Evolutionary conservation across 1,284 basidiomycete genomes (phyloP), one percentile per base, ranked within the genome.

Genomic region (Cryptococcus sp.): DNA sequence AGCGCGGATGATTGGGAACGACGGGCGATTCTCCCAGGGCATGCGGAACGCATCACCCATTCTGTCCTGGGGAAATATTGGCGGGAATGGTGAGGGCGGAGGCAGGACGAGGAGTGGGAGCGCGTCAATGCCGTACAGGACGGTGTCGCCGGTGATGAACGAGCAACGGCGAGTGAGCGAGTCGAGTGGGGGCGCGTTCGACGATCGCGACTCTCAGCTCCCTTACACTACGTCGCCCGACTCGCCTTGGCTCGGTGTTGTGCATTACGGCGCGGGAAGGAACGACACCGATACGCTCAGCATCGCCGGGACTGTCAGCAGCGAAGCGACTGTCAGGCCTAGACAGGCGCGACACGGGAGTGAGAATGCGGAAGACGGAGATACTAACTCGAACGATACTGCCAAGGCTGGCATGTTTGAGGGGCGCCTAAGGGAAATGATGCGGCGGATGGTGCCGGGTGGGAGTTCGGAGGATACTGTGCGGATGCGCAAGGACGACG

Each of bases 351-450:
- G 28, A 4, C 28, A 33, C 28, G 28, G 28, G 18, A 24, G 45
- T 16, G 16, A 9, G 24, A 21, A 21, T 28, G 49, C 56, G 2
- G 56, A 59, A 35, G 64, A 67, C 13, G 58, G 57, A 18, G 65
- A 67, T 28, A 68, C 69, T 33, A 63, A 71, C 37, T 71, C 71
- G 40, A 67, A 62, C 1, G 66, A 69, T 46, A 73, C 72, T 3
- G 70, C 69, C 9, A 52, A 64, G 24, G 68, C 68, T n/a, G 63
- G 68, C 12, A 63, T 70, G 49, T 72, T 70, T 65, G 56, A 56
- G 13, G 45, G 52, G 15, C 66, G 66, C 36, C 51, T 73, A 35
- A 40, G 57, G 4, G 57, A 62, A 15, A 65, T 71, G 65, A 57
- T 58, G 11, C 56, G 60, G 33, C 52, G 50, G 38, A 52, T 52